Conservation (phyloP, 306 rosid species). For the Prunus mira region DNA sequence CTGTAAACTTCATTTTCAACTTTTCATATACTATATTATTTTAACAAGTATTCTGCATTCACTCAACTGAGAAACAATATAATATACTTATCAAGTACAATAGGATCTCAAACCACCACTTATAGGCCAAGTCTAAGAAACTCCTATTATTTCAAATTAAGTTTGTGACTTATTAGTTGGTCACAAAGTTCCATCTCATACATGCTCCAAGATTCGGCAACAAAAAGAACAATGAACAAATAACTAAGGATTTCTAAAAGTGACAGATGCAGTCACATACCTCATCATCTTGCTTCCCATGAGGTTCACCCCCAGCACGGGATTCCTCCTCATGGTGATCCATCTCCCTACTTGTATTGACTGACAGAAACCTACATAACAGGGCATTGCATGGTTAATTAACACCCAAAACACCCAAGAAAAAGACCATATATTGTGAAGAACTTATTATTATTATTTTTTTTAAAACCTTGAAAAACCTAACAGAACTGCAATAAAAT, state of each 20-base stretch:
- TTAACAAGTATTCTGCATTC: neutral
- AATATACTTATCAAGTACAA: neutral
- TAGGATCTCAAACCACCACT: neutral
- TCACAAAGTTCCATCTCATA: neutral
- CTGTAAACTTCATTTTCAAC: neutral
- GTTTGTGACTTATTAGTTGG: neutral
- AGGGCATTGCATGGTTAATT: neutral
- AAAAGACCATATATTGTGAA: neutral
- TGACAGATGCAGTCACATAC: constrained; percentile 28
- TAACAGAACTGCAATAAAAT: neutral
- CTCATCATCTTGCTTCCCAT: constrained; percentile 83
- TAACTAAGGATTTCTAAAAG: neutral
- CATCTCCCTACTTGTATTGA: constrained; percentile 32
- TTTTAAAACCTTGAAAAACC: neutral
- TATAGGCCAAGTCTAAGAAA: neutral
- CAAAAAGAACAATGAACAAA: neutral
- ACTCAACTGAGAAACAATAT: neutral
- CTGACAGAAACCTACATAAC: constrained; percentile 13
- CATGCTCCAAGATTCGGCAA: neutral
- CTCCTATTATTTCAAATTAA: neutral
- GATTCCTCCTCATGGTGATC: constrained; percentile 75
- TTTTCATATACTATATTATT: neutral
- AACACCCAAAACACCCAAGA: neutral
- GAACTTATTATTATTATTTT: neutral
- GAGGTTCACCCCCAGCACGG: constrained; percentile 49